phyloP scores from a whole-genome alignment of 1,284 basidiomycete genomes.

The Ceratobasidium sp. region DNA sequence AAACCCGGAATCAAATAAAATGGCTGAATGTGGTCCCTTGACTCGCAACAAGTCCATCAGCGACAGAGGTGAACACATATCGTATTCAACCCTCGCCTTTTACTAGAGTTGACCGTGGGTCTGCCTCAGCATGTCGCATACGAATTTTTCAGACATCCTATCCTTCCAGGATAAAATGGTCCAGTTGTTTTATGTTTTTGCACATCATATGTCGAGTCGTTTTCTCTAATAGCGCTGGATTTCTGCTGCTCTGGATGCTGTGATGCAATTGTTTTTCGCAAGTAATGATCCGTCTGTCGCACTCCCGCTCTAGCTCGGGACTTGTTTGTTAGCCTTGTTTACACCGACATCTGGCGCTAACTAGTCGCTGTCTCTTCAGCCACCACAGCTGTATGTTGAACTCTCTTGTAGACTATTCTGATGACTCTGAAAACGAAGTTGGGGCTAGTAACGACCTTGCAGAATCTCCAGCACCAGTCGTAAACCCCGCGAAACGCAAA shows the following conservation, averaged over 20 bases:
- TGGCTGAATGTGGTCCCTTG: too few species aligned
- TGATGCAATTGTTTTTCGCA: too few species aligned
- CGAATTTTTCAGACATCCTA: constrained; percentile 34
- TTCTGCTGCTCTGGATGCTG: too few species aligned
- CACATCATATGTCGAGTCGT: too few species aligned
- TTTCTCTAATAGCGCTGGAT: too few species aligned
- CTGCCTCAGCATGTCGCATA: constrained; percentile 36
- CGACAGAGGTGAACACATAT: constrained; percentile 38
- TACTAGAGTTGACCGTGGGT: constrained; percentile 39
- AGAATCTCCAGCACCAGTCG: not conserved
- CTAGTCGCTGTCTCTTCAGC: not conserved
- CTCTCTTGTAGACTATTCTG: constrained; percentile 31
- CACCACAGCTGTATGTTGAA: constrained; percentile 11
- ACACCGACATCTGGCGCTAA: not conserved
- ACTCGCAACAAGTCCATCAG: too few species aligned
- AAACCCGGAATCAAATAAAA: constrained; percentile 37
- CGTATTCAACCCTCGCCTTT: constrained; percentile 39
- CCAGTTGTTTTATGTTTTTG: too few species aligned
- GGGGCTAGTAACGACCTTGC: not conserved
- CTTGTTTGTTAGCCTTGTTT: not conserved
- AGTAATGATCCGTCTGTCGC: too few species aligned
- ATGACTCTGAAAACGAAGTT: constrained; percentile 12
- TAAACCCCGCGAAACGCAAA: constrained; percentile 24
- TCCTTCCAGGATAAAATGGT: not conserved
- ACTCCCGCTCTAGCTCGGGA: not conserved